Evolutionary conservation across 306 rosid species (phyloP).

Genomic region (Cucurbita argyrosperma): DNA sequence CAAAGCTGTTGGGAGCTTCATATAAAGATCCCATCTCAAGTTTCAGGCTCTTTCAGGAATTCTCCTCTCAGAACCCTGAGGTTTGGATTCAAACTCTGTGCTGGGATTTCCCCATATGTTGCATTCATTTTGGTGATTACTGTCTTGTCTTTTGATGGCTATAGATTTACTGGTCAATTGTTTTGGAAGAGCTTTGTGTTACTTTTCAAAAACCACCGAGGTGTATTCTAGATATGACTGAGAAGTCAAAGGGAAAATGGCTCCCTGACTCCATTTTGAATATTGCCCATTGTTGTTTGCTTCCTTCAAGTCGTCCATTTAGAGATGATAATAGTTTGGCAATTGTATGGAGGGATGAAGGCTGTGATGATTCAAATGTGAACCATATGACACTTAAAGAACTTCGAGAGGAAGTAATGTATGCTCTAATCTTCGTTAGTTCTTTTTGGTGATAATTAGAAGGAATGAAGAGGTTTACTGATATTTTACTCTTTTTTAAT

Average conservation of each 20-base stretch:
- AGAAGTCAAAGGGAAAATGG: conserved; percentile 51
- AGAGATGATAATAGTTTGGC: conserved; percentile 46
- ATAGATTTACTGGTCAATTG: conserved; percentile 71
- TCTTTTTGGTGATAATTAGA: too few species aligned
- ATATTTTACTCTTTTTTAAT: background rate
- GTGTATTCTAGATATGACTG: conserved; percentile 40
- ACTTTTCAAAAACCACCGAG: conserved; percentile 40
- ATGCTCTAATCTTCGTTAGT: conserved; percentile 10
- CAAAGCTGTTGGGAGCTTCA: conserved; percentile 45
- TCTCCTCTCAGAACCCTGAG: conserved; percentile 49
- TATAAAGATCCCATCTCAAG: conserved; percentile 68
- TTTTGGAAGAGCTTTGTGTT: conserved; percentile 53
- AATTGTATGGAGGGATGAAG: conserved; percentile 76
- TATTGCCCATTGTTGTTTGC: conserved; percentile 72
- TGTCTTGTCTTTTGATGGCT: background rate
- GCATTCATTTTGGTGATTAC: background rate
- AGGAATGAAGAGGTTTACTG: background rate
- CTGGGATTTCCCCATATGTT: background rate
- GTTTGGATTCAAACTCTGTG: conserved; percentile 11
- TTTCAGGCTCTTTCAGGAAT: conserved; percentile 42
- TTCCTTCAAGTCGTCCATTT: conserved; percentile 28
- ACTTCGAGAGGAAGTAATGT: conserved; percentile 64
- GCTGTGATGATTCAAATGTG: conserved; percentile 34
- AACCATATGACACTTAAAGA: conserved; percentile 45
- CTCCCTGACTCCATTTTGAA: conserved; percentile 57